phyloP scores from a whole-genome alignment of 192 early-diverging fungal species.

The Coemansia sp. region DNA sequence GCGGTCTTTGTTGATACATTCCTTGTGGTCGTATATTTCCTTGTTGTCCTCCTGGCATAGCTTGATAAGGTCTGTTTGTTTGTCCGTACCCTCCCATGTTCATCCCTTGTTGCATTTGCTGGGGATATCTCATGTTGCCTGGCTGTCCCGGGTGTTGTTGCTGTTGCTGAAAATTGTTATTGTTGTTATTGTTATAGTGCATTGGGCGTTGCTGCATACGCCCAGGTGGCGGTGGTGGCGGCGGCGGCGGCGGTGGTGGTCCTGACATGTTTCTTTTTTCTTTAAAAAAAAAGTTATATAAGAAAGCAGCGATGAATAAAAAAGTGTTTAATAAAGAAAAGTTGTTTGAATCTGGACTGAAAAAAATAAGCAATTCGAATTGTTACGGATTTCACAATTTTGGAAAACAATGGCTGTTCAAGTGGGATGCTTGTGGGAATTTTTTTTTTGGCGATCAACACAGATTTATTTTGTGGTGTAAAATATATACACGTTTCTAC shows the following conservation, averaged over 20 bases:
- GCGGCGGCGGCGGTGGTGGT: slow-evolving; percentile 6
- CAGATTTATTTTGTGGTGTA: no score
- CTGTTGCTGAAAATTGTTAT: slow-evolving; percentile 1
- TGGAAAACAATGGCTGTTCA: no score
- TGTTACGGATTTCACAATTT: no score
- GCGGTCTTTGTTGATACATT: neutral
- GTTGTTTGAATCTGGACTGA: no score
- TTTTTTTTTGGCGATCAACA: no score
- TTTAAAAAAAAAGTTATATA: no score
- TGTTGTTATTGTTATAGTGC: neutral
- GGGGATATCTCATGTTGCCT: slow-evolving; percentile 2
- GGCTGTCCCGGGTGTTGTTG: slow-evolving; percentile 1
- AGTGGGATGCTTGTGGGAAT: no score
- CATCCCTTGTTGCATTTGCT: slow-evolving; percentile 1
- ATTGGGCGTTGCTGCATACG: neutral
- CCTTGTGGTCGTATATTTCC: neutral
- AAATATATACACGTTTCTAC: no score
- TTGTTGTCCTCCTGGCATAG: neutral
- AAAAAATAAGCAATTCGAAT: no score
- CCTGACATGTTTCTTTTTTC: neutral
- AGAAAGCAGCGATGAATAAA: no score
- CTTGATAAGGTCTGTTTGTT: neutral
- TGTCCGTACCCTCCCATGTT: neutral
- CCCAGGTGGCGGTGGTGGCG: neutral
- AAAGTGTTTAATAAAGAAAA: no score